Evolutionary conservation across 1,284 basidiomycete species (phyloP), one percentile per base, ranked within the genome.

Genomic region (Phylloporus gajari): DNA sequence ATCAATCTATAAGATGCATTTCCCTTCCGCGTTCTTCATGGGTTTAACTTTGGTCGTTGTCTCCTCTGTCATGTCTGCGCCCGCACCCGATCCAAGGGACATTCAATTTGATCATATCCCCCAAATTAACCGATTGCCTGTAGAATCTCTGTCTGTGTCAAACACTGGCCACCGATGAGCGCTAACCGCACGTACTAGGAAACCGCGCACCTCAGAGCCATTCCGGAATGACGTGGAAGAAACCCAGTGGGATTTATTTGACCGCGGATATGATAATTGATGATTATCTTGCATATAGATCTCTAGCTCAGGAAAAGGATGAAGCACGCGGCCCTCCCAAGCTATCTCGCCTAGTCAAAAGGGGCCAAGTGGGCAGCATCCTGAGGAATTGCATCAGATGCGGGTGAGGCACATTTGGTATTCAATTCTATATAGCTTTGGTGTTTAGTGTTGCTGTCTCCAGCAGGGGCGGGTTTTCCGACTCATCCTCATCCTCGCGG

Each of bases 321-420:
- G 77, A 81, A 12, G 77, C 59, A 13, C 81, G 15, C 35, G 23
- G 21, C 58, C 58, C 21, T 35, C 19, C 7, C 19, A 32, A 15
- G 15, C 12, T 23, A 35, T 59, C 17, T 59, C n/a, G 8, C 58
- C 19, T 21, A 11, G 17, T 19, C 30, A 59, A 6, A 59, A 59
- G 19, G 38, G 27, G 56, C 30, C 27, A 30, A 21, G 51, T n/a
- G 9, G 21, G 9, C 17, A 53, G 21, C 51, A 30, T 56, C 0
- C 5, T 56, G 5, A 56, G 30, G 27, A 19, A 27, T 56, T 30
- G 53, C 53, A 9, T 40, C 6, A 53, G 51, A 9, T 11, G 30
- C 27, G 15, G 27, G 56, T 58, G 30, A 30, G 56, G 30, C 56
- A 58, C 30, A 58, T 21, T 12, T 32, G 32, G 56, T 30, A 58